These are phyloP conservation scores for Ilyonectria sp. DNA, from an alignment of 2,329 filamentous ascomycete species.

Conservation along the genomic window DNA sequence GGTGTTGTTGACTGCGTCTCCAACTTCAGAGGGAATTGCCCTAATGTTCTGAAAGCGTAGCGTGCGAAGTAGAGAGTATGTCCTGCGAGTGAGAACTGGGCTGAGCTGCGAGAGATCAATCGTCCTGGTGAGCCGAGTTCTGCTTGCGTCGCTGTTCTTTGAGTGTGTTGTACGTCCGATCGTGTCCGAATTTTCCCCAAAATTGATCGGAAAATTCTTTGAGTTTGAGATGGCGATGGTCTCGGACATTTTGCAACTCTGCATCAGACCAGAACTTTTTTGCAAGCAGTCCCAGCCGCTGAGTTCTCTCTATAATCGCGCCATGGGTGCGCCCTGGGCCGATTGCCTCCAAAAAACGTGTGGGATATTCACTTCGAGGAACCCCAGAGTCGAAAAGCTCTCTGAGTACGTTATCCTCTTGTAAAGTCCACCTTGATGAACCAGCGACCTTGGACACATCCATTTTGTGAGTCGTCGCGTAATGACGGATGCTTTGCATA, in stretches of 20 bases:
- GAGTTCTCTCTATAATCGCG: slow-evolving; percentile 12
- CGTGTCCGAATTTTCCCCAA: slow-evolving; percentile 19
- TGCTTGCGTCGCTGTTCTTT: slow-evolving; percentile 15
- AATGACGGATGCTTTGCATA: slow-evolving; percentile 1
- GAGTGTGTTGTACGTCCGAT: slow-evolving; percentile 11
- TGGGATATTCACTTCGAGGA: slow-evolving; percentile 1
- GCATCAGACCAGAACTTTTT: slow-evolving; percentile 7
- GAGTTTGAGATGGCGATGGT: slow-evolving; percentile 2
- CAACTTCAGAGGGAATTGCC: slow-evolving; percentile 1
- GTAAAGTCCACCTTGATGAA: slow-evolving; percentile 11
- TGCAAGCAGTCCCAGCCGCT: slow-evolving; percentile 4
- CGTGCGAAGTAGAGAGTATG: slow-evolving; percentile 10
- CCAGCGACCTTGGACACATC: slow-evolving; percentile 15
- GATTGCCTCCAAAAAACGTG: slow-evolving; percentile 1
- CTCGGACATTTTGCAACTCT: slow-evolving; percentile 13
- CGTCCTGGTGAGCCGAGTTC: slow-evolving; percentile 3
- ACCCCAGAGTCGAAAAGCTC: slow-evolving; percentile 10
- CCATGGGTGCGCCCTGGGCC: neutral
- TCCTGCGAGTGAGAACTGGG: slow-evolving; percentile 13
- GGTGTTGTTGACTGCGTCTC: slow-evolving; percentile 8
- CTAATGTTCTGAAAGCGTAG: slow-evolving; percentile 14
- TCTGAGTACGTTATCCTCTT: slow-evolving; percentile 21
- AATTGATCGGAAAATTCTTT: slow-evolving; percentile 9
- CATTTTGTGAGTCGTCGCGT: slow-evolving; percentile 18
- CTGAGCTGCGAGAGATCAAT: slow-evolving; percentile 6